A percentile compares a stretch with the other conserved stretches of the same genome.
Evolutionary conservation across 352 stramenopile species (phyloP).

Genomic region (Phytophthora megakarya): DNA sequence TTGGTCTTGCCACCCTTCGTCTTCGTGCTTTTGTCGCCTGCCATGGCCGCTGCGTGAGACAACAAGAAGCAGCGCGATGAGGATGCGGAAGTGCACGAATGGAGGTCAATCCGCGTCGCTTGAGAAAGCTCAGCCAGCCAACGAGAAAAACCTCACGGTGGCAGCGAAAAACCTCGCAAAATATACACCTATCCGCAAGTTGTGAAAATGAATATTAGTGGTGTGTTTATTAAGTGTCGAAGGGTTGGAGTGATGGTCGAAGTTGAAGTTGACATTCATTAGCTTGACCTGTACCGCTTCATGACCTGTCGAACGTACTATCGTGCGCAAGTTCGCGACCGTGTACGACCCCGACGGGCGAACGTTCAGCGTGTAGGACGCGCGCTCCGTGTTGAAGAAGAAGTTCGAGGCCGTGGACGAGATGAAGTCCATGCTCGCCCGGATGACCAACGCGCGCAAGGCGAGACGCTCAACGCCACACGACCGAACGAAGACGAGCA

Average conservation of each 20-base stretch:
- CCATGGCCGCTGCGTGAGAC: constrained; percentile 30
- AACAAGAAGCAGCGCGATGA: constrained; percentile 4
- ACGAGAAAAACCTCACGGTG: constrained; percentile 32
- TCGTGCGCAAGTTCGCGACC: no score
- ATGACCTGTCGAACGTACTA: no score
- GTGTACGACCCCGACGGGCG: no score
- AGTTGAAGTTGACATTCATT: constrained; percentile 22
- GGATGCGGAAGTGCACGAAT: constrained; percentile 41
- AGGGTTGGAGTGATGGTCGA: constrained; percentile 28
- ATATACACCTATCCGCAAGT: constrained; percentile 7
- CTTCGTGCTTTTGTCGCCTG: constrained; percentile 54
- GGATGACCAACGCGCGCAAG: no score
- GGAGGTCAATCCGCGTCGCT: constrained; percentile 28
- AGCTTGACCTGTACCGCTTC: no score
- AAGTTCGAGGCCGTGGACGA: no score
- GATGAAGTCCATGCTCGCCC: no score
- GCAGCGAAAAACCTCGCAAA: constrained; percentile 21
- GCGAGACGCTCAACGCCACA: no score
- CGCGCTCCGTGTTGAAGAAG: no score
- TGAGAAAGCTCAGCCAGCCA: constrained; percentile 43
- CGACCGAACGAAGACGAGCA: no score
- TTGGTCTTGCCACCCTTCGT: constrained; percentile 52
- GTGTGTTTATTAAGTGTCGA: neutral
- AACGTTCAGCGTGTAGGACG: no score
- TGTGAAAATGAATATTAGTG: neutral